Evolutionary conservation across 1,284 basidiomycete genomes (phyloP).

Genomic region (Lignosus rhinocerotis): DNA sequence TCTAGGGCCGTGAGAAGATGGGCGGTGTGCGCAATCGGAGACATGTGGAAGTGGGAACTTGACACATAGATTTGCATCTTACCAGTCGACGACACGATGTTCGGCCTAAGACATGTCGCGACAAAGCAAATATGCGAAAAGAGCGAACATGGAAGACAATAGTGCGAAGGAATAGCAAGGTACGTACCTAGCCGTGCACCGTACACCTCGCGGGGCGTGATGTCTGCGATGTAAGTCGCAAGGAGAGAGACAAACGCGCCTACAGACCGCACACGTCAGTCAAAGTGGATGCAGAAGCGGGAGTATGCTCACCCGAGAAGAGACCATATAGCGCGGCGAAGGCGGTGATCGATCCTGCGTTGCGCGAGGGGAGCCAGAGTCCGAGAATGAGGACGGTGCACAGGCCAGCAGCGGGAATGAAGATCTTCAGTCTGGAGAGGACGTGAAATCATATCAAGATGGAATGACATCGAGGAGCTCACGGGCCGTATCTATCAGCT

Average conservation of each 20-base stretch:
- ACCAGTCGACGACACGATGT: too few relatives aligned
- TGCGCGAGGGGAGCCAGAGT: conserved; percentile 19
- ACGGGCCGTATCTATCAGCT: conserved; percentile 19
- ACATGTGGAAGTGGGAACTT: too few relatives aligned
- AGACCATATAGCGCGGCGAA: conserved; percentile 21
- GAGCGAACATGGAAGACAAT: too few relatives aligned
- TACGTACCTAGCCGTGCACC: conserved; percentile 20
- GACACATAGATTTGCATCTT: too few relatives aligned
- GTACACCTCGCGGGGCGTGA: conserved; percentile 20
- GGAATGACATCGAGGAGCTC: neutral
- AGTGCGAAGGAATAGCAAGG: neutral
- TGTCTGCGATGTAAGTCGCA: conserved; percentile 20
- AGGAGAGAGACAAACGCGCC: conserved; percentile 20
- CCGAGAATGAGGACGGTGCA: conserved; percentile 17
- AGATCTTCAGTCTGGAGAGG: conserved; percentile 8
- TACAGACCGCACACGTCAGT: too few relatives aligned
- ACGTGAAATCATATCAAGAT: neutral
- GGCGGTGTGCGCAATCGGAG: too few relatives aligned
- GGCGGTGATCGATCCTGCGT: conserved; percentile 15
- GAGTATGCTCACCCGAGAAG: conserved; percentile 8
- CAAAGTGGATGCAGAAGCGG: neutral
- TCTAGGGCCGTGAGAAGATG: too few relatives aligned
- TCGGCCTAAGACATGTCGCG: too few relatives aligned
- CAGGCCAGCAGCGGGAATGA: conserved; percentile 14
- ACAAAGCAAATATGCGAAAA: neutral